phyloP scores from a whole-genome alignment of 2,329 filamentous ascomycete genomes.

The Dothideomycetes sp. region DNA sequence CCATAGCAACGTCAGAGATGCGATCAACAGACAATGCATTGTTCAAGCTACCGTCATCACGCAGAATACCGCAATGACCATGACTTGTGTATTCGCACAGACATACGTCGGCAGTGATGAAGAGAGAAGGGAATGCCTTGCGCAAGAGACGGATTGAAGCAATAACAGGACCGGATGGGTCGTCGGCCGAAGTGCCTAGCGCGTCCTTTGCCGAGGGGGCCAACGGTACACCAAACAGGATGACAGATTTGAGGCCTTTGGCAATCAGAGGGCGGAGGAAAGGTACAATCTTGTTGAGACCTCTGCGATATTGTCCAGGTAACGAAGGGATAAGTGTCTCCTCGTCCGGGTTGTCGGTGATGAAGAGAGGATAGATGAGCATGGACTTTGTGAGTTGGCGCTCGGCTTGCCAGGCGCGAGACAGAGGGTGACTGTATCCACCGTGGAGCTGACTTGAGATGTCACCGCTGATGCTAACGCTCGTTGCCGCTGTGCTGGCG shows the following conservation, averaged over 20 bases:
- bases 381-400: slow-evolving; percentile 62
- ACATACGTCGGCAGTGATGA: slow-evolving; percentile 87
- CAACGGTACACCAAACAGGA: slow-evolving; percentile 90
- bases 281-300: slow-evolving; percentile 74
- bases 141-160: slow-evolving; percentile 75
- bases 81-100: slow-evolving; percentile 98
- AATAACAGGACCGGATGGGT: slow-evolving; percentile 87
- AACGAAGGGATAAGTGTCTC: slow-evolving; percentile 83
- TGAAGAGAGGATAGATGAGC: slow-evolving; percentile 96
- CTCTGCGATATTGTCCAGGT: slow-evolving; percentile 80
- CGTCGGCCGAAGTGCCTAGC: slow-evolving; percentile 83
- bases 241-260: slow-evolving; percentile 86
- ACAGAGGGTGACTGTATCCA: slow-evolving; percentile 43
- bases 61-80: slow-evolving; percentile 91
- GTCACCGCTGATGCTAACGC: slow-evolving; percentile 43
- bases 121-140: slow-evolving; percentile 77
- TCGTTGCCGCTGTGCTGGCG: slow-evolving; percentile 43
- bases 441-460: slow-evolving; percentile 44
- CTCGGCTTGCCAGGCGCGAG: slow-evolving; percentile 44
- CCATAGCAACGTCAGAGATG: slow-evolving; percentile 93
- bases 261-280: slow-evolving; percentile 79
- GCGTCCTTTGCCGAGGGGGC: slow-evolving; percentile 76
- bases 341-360: slow-evolving; percentile 90
- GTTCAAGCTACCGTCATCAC: slow-evolving; percentile 86
- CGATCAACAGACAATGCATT: slow-evolving; percentile 89